Evolutionary conservation across 202 grass and related monocot species (phyloP), one percentile per base, ranked within the genome.

Genomic region (Eragrostis tef): DNA sequence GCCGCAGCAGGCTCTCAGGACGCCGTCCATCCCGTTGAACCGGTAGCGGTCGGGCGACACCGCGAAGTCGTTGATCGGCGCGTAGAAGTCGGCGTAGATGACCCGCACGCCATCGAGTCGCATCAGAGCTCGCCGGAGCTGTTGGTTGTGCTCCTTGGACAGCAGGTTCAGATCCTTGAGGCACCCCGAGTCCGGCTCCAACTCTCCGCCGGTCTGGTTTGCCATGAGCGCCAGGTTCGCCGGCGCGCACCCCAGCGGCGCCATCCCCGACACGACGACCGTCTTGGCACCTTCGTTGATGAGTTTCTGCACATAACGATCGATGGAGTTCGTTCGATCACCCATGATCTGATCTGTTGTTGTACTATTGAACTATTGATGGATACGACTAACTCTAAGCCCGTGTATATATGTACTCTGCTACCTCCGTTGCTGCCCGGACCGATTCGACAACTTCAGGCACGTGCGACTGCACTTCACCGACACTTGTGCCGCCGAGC

Each of bases 81-180:
- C 9, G 78, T 90, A 90, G 48, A 85, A 83, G 44, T 93, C 88
- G 0, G 79, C 86, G 54, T 93, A 88, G 43, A 46, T 74, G 61
- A 93, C 8, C 9, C 53, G 66, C 34, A 31, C 47, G 31, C 29
- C 43, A 36, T 14, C 17, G 6, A 93, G 61, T 48, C 27, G 10
- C 25, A 1, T 22, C 21, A 88, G 71, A 6, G 64, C 82, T 4
- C 2, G 15, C 5, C 50, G 54, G 0, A 93, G 87, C 67, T 67
- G 65, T 71, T 11, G 0, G 68, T 93, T 86, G 71, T 88, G 91
- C 3, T 66, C n/a, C 41, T 11, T 47, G 43, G 77, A 78, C 22
- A 93, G 42, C 4, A 31, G 20, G 67, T 93, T 90, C 19, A 90
- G 39, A 3, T 13, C 25, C 50, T 63, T 78, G 10, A 93, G 72